Evolutionary conservation across 2,329 filamentous ascomycete genomes (phyloP).

Genomic region (Cucurbitaria berberidis): DNA sequence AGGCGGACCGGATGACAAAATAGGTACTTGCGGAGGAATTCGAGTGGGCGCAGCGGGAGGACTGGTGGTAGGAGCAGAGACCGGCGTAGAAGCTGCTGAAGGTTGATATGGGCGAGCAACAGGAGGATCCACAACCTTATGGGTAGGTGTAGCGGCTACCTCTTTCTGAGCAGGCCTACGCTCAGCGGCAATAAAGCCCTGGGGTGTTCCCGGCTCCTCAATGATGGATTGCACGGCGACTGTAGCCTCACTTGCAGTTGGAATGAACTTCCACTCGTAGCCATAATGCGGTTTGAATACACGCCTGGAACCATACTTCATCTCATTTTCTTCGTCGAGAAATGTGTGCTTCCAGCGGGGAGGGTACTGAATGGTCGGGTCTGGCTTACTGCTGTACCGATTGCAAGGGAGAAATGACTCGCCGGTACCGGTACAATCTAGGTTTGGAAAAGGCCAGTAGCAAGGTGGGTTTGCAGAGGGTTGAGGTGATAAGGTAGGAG

Average conservation of each 20-base stretch:
- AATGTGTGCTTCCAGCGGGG: background rate
- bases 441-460: background rate
- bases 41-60: background rate
- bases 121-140: background rate
- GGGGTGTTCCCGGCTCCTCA: background rate
- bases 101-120: background rate
- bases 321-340: background rate
- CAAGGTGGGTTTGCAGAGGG: background rate
- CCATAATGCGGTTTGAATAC: background rate
- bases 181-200: background rate
- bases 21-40: background rate
- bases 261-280: background rate
- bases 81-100: background rate
- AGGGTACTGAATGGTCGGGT: background rate
- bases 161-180: background rate
- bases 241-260: background rate
- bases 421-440: slow-evolving; percentile 1
- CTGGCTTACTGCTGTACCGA: background rate
- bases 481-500: background rate
- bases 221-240: background rate
- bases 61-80: background rate
- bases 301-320: background rate
- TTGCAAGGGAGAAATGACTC: slow-evolving; percentile 2
- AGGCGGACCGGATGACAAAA: background rate
- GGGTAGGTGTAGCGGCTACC: background rate